phyloP scores from a whole-genome alignment of 2,329 filamentous ascomycete genomes.

The Talaromyces sp. region DNA sequence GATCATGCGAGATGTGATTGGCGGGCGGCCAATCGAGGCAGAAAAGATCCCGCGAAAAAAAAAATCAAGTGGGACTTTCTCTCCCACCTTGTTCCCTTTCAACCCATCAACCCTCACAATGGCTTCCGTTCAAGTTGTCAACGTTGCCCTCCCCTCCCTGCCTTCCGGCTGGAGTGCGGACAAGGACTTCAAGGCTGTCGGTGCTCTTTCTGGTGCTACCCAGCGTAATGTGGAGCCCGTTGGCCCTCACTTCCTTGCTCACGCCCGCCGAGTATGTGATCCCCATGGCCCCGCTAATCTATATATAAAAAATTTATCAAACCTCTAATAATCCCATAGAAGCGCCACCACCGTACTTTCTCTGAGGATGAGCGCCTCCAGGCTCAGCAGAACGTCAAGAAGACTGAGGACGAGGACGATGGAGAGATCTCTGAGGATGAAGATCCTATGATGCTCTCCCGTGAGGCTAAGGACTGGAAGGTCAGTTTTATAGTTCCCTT shows the following conservation, averaged over 20 bases:
- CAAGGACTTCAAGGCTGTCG: constrained; percentile 88
- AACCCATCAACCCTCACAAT: constrained; percentile 50
- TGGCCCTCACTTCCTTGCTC: constrained; percentile 95
- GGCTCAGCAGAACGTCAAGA: constrained; percentile 92
- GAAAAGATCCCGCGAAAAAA: constrained; percentile 36
- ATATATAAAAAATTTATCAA: not conserved
- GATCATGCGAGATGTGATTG: constrained; percentile 33
- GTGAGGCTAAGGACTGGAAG: constrained; percentile 99
- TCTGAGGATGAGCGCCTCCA: constrained; percentile 98
- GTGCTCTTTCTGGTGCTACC: constrained; percentile 72
- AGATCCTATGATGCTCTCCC: constrained; percentile 86
- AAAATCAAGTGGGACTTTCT: constrained; percentile 23
- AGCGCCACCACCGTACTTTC: constrained; percentile 94
- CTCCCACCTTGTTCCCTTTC: constrained; percentile 16
- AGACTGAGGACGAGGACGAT: constrained; percentile 86
- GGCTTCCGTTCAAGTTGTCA: constrained; percentile 58
- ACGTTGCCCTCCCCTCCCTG: constrained; percentile 66
- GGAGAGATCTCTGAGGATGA: constrained; percentile 93
- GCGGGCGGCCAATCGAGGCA: constrained; percentile 34
- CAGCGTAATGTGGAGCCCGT: constrained; percentile 93
- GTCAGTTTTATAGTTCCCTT: constrained; percentile 56
- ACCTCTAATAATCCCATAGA: constrained; percentile 44
- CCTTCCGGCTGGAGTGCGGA: constrained; percentile 78
- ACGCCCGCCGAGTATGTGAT: constrained; percentile 77
- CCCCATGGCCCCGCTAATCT: not conserved